These are phyloP conservation scores for Penicillium expansum DNA, from an alignment of 2,329 filamentous ascomycete species.

Conservation along the genomic window DNA sequence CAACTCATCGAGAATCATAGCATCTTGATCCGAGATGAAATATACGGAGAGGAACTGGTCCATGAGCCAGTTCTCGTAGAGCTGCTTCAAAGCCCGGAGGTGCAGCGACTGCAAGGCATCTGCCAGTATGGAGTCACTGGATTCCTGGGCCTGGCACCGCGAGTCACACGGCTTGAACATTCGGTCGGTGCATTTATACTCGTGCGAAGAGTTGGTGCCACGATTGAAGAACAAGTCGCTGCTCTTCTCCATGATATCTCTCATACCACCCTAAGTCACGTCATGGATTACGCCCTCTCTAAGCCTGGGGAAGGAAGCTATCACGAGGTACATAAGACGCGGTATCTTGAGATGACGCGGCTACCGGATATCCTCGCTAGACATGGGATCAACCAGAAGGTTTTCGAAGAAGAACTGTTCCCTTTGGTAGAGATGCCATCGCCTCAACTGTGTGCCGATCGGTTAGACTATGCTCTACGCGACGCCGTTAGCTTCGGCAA, in stretches of 20 bases:
- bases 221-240: slow-evolving; percentile 39
- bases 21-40: slow-evolving; percentile 33
- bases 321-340: slow-evolving; percentile 42
- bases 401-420: slow-evolving; percentile 40
- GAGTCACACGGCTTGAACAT: slow-evolving; percentile 42
- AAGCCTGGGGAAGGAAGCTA: slow-evolving; percentile 40
- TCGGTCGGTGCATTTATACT: slow-evolving; percentile 42
- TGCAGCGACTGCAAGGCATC: slow-evolving; percentile 37
- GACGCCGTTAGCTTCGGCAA: slow-evolving; percentile 36
- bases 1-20: slow-evolving; percentile 11
- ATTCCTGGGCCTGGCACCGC: slow-evolving; percentile 35
- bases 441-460: slow-evolving; percentile 42
- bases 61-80: slow-evolving; percentile 39
- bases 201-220: slow-evolving; percentile 37
- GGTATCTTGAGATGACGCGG: slow-evolving; percentile 35
- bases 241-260: slow-evolving; percentile 43
- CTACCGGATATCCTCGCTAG: slow-evolving; percentile 35
- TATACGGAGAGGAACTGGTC: slow-evolving; percentile 37
- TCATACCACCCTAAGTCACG: slow-evolving; percentile 43
- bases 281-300: slow-evolving; percentile 40
- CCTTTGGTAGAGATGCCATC: slow-evolving; percentile 40
- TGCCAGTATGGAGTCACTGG: slow-evolving; percentile 41
- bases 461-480: slow-evolving; percentile 42
- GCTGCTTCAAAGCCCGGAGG: slow-evolving; percentile 34
- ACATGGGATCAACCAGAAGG: slow-evolving; percentile 32